A percentile compares a stretch with the other conserved stretches of the same genome.
Evolutionary conservation across 257 asterid species (phyloP).

Genomic region (Capsicum pubescens): DNA sequence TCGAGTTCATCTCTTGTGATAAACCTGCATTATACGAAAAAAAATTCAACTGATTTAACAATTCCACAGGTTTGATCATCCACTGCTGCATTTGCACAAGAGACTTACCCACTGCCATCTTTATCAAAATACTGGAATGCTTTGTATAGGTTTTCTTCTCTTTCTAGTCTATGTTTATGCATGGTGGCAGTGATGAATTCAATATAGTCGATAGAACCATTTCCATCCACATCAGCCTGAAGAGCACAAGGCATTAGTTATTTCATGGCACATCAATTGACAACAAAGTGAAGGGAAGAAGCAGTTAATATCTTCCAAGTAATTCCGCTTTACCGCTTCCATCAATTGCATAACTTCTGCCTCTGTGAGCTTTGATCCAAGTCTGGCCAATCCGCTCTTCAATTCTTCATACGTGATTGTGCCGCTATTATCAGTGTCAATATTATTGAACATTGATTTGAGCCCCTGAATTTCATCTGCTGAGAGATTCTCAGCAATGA

Average conservation of each 20-base stretch:
- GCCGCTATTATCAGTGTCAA: constrained; percentile 85
- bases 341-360: constrained; percentile 81
- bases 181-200: constrained; percentile 90
- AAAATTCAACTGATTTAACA: not conserved
- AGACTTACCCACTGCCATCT: constrained; percentile 77
- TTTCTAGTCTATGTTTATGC: constrained; percentile 84
- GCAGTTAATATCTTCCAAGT: not conserved
- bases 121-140: constrained; percentile 80
- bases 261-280: not conserved
- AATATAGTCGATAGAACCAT: constrained; percentile 79
- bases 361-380: constrained; percentile 82
- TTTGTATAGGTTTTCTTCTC: constrained; percentile 70
- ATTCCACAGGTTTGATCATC: not conserved
- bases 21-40: constrained; percentile 44
- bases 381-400: constrained; percentile 72
- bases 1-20: constrained; percentile 83
- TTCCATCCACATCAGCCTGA: constrained; percentile 94
- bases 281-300: not conserved
- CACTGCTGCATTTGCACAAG: not conserved
- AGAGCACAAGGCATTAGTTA: not conserved
- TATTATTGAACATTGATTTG: constrained; percentile 77
- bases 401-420: constrained; percentile 85
- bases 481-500: constrained; percentile 83
- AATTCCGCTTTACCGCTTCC: constrained; percentile 71
- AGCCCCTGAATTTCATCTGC: constrained; percentile 81